These are phyloP conservation scores for Bipolaris zeicola DNA, from an alignment of 2,329 filamentous ascomycete genomes.

Conservation along the genomic window DNA sequence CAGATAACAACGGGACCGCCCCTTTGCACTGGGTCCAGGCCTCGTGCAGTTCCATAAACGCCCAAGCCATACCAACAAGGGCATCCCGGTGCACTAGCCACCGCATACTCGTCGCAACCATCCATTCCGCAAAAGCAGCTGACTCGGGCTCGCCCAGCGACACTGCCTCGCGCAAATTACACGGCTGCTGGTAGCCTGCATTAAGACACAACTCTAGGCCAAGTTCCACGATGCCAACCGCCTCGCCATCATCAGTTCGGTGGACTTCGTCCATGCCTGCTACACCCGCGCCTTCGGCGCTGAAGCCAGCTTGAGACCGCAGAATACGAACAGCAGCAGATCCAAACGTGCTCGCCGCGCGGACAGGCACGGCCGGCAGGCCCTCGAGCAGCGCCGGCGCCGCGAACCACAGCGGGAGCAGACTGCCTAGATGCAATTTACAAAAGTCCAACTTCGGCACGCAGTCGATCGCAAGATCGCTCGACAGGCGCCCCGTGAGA, in stretches of 20 bases:
- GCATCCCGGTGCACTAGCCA: constrained; percentile 30
- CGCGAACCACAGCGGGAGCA: constrained; percentile 50
- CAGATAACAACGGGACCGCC: background rate
- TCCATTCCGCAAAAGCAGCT: constrained; percentile 33
- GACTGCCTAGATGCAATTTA: constrained; percentile 5
- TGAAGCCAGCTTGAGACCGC: constrained; percentile 50
- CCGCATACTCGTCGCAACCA: constrained; percentile 22
- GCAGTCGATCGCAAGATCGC: background rate
- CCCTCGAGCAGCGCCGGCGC: constrained; percentile 48
- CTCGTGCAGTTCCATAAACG: constrained; percentile 36
- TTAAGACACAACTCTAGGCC: constrained; percentile 38
- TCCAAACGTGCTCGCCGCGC: constrained; percentile 39
- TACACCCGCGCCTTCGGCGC: constrained; percentile 42
- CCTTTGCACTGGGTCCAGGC: constrained; percentile 3
- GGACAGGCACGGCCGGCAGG: constrained; percentile 45
- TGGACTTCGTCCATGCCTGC: constrained; percentile 51
- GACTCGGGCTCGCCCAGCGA: constrained; percentile 45
- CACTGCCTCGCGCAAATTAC: constrained; percentile 33
- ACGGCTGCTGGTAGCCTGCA: constrained; percentile 19
- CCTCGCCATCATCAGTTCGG: constrained; percentile 26
- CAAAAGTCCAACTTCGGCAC: background rate
- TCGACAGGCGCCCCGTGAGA: background rate
- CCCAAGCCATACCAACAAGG: constrained; percentile 43
- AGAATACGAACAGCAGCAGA: constrained; percentile 49
- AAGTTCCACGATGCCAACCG: constrained; percentile 42